Evolutionary conservation across 352 stramenopile genomes (phyloP).

Genomic region (Globisporangium camurandrum): DNA sequence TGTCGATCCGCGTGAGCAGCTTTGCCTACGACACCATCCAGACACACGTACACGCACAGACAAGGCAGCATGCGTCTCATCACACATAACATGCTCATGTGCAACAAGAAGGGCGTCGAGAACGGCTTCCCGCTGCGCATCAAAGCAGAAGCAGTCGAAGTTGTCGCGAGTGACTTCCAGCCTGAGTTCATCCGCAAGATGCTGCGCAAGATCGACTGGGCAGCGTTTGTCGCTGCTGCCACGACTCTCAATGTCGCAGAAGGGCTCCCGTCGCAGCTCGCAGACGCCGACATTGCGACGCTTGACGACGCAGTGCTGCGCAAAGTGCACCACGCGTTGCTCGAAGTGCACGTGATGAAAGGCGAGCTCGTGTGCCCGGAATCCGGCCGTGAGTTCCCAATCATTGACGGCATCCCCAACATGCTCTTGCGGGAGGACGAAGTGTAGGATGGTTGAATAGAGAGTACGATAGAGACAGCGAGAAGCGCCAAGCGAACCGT

Average conservation of each 20-base stretch:
- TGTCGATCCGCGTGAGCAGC: too few species aligned
- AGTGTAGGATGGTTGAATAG: constrained; percentile 38
- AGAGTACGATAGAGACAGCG: too few species aligned
- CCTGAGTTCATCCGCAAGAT: constrained; percentile 86
- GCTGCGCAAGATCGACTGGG: constrained; percentile 86
- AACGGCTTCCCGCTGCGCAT: constrained; percentile 91
- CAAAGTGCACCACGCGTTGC: constrained; percentile 84
- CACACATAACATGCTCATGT: constrained; percentile 93
- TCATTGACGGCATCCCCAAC: constrained; percentile 97
- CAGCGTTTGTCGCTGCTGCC: constrained; percentile 74
- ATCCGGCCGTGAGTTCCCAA: constrained; percentile 93
- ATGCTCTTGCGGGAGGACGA: constrained; percentile 93
- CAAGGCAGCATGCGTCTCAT: constrained; percentile 79
- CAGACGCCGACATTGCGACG: constrained; percentile 3
- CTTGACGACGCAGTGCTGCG: constrained; percentile 67
- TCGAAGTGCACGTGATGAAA: constrained; percentile 95
- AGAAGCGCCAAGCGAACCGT: too few species aligned
- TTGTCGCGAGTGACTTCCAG: constrained; percentile 79
- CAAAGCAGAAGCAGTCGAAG: constrained; percentile 73
- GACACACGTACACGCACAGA: background rate
- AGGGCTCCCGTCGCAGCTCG: constrained; percentile 52
- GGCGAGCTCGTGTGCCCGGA: constrained; percentile 95
- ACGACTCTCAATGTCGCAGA: constrained; percentile 62
- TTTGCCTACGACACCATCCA: too few species aligned
- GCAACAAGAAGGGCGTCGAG: constrained; percentile 90